Evolutionary conservation across 1,284 basidiomycete genomes (phyloP).

Genomic region (Ganoderma lucidum): DNA sequence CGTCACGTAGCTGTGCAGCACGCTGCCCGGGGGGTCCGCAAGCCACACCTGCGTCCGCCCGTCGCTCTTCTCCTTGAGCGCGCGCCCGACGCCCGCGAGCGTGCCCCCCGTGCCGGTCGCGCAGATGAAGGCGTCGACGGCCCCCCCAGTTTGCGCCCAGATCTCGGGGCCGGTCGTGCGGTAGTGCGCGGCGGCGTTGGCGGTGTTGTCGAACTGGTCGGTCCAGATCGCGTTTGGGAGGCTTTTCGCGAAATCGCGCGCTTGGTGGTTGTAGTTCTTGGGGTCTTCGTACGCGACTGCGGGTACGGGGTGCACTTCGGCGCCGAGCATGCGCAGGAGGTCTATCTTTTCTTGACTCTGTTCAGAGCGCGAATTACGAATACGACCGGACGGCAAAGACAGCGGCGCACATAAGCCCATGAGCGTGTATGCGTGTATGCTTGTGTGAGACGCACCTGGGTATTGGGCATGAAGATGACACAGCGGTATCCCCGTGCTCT

Average conservation of each 20-base stretch:
- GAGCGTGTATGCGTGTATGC: neutral
- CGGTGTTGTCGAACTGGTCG: constrained; percentile 97
- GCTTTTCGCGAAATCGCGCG: constrained; percentile 85
- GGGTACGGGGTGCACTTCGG: constrained; percentile 95
- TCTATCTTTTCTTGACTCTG: constrained; percentile 99
- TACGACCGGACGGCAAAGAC: neutral
- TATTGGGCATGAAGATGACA: constrained; percentile 99
- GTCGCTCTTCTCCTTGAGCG: constrained; percentile 84
- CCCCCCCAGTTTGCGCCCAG: constrained; percentile 88
- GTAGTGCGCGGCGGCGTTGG: constrained; percentile 92
- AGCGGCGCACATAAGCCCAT: neutral
- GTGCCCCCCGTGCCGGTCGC: constrained; percentile 97
- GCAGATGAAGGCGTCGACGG: constrained; percentile 91
- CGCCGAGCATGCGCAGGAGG: constrained; percentile 95
- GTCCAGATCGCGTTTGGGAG: constrained; percentile 97
- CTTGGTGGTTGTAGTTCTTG: constrained; percentile 98
- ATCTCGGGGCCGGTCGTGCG: constrained; percentile 95
- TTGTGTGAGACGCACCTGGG: constrained; percentile 64
- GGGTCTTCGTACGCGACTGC: constrained; percentile 98
- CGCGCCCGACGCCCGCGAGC: constrained; percentile 88
- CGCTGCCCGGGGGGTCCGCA: constrained; percentile 96
- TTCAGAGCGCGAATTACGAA: neutral
- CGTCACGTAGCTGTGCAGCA: constrained; percentile 87
- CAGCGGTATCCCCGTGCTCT: constrained; percentile 94
- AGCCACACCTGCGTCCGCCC: constrained; percentile 92